A percentile compares a stretch with the other conserved stretches of the same genome.
phyloP scores from a whole-genome alignment of 129 eudicot species.

The Glebionis coronaria region DNA sequence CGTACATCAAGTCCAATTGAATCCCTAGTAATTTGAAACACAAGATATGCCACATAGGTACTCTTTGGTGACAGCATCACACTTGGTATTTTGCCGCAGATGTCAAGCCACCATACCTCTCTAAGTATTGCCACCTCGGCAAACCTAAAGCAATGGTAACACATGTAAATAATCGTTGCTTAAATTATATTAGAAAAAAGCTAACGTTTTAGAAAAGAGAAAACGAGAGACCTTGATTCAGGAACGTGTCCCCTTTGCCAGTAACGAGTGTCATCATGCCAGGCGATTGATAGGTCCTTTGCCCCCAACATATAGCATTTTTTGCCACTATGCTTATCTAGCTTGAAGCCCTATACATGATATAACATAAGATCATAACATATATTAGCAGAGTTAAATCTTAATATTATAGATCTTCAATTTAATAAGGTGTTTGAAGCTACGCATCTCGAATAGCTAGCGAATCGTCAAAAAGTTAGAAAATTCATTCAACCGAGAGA shows the following conservation, averaged over 20 bases:
- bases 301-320: conserved; percentile 44
- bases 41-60: conserved; percentile 35
- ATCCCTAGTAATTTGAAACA: conserved; percentile 19
- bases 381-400: neutral
- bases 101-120: conserved; percentile 47
- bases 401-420: neutral
- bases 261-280: conserved; percentile 25
- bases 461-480: no score
- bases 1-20: conserved; percentile 21
- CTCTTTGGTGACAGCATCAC: conserved; percentile 29
- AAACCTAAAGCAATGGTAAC: conserved; percentile 28
- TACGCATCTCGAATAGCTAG: neutral
- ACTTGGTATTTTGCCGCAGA: conserved; percentile 25
- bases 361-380: neutral
- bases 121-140: conserved; percentile 35
- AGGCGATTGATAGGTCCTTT: conserved; percentile 37
- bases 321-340: conserved; percentile 41
- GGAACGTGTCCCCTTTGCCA: conserved; percentile 46
- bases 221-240: conserved; percentile 36
- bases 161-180: no score
- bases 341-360: conserved; percentile 32
- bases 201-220: neutral
- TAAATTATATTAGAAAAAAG: neutral
- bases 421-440: neutral
- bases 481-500: no score